phyloP scores from a whole-genome alignment of 1,284 basidiomycete genomes.

The Ganoderma leucocontextum region DNA sequence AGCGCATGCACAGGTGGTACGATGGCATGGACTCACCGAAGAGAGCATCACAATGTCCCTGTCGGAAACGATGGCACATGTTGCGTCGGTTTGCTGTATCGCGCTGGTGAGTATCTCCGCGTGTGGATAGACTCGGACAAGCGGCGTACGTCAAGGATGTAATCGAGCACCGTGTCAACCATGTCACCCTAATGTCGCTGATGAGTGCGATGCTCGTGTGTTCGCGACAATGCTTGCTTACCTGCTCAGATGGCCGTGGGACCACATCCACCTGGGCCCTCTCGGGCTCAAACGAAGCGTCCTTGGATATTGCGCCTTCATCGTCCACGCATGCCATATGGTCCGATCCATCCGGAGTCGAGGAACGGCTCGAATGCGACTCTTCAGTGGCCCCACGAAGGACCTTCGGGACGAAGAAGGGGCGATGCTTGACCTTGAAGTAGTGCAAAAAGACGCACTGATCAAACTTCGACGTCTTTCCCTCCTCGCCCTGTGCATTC shows the following conservation, averaged over 20 bases:
- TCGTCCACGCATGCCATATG: background rate
- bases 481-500: background rate
- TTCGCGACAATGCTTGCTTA: background rate
- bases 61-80: background rate
- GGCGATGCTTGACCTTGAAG: slow-evolving; percentile 19
- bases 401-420: slow-evolving; percentile 11
- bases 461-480: slow-evolving; percentile 5
- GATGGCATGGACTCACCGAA: background rate
- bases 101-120: background rate
- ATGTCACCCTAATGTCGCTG: background rate
- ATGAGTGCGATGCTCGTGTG: background rate
- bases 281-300: background rate
- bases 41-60: background rate
- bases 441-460: slow-evolving; percentile 22
- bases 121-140: background rate
- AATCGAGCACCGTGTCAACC: background rate
- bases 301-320: background rate
- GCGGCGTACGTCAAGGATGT: background rate
- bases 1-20: background rate
- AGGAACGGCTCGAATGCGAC: background rate
- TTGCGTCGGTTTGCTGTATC: slow-evolving; percentile 1
- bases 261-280: background rate
- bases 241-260: background rate
- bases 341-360: slow-evolving; percentile 5
- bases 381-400: slow-evolving; percentile 9